Conservation (phyloP, 140 eudicot species). For the Ambrosia hybrid region DNA sequence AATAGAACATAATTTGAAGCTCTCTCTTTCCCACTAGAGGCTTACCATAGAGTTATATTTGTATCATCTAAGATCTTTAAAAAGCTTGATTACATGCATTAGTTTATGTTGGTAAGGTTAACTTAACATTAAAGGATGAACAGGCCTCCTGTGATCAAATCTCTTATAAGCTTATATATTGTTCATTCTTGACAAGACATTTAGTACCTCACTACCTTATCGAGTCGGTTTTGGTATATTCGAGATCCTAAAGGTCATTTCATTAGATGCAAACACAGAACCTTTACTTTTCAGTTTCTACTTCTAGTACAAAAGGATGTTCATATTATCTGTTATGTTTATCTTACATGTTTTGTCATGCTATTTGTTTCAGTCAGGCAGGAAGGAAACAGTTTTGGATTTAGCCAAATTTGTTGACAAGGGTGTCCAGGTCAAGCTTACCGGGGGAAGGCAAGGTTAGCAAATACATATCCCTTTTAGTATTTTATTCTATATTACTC, state of each 20-base stretch:
- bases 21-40: not conserved
- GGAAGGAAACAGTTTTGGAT: slow-evolving; percentile 96
- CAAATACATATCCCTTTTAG: not conserved
- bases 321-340: slow-evolving; percentile 14
- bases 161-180: not conserved
- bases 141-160: not conserved
- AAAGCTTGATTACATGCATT: slow-evolving; percentile 6
- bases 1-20: not conserved
- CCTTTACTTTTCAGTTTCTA: not conserved
- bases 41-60: not conserved
- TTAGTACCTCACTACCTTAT: not conserved
- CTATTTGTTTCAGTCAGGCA: slow-evolving; percentile 69
- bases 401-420: slow-evolving; percentile 96
- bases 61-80: not conserved
- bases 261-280: slow-evolving; percentile 4
- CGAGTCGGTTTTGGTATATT: not conserved
- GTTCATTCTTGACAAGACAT: not conserved
- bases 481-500: slow-evolving; percentile 6
- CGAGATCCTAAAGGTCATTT: not conserved
- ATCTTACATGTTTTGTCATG: slow-evolving; percentile 9
- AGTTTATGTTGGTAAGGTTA: slow-evolving; percentile 3
- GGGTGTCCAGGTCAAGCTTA: slow-evolving; percentile 99
- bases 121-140: not conserved
- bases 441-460: slow-evolving; percentile 98
- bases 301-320: slow-evolving; percentile 9